Evolutionary conservation across 805 yeast species (phyloP), one percentile per base, ranked within the genome.

Genomic region (Starmerella cellae): DNA sequence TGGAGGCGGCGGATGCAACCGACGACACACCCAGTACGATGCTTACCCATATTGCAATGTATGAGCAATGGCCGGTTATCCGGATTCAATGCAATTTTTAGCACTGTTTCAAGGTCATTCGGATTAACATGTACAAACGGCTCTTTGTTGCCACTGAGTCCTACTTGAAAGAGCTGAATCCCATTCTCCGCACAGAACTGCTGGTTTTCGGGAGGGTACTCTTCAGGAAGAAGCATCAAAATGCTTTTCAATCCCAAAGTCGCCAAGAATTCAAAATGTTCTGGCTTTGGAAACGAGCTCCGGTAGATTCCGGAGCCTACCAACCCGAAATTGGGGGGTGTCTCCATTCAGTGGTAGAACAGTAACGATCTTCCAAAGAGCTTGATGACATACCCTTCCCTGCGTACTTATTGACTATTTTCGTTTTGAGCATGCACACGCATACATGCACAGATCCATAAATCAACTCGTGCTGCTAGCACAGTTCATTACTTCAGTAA

Each of bases 41-140:
- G 98, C 47, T 88, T 91, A 10, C 98, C 98, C 45, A 95, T 67
- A 62, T 91, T 91, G 63, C 98, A 91, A 60, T 91, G 98, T 35
- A 91, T 82, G 49, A 91, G 65, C 11, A 91, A 67, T 2, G 98
- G 98, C 45, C 85, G 97, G 60, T 91, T 88, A 19, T 59, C 76
- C 0, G 96, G 95, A 55, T 91, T 70, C 14, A 84, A 60, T 13
- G 84, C 82, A 27, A 85, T 79, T 56, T 79, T 77, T 49, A 88
- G 65, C 0, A 96, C 95, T 45, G 75, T 73, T 1, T 87, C 79
- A 24, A 91, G 74, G 30, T 80, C 66, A 28, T 76, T 78, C 3
- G 70, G 69, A 6, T 78, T 71, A 27, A 76, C 60, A 24, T 60
- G 57, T 5, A 57, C 60, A 49, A 58, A 53, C 30, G 61, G 61